Evolutionary conservation across 805 yeast species (phyloP).

Genomic region (Candida arabinofermentans): DNA sequence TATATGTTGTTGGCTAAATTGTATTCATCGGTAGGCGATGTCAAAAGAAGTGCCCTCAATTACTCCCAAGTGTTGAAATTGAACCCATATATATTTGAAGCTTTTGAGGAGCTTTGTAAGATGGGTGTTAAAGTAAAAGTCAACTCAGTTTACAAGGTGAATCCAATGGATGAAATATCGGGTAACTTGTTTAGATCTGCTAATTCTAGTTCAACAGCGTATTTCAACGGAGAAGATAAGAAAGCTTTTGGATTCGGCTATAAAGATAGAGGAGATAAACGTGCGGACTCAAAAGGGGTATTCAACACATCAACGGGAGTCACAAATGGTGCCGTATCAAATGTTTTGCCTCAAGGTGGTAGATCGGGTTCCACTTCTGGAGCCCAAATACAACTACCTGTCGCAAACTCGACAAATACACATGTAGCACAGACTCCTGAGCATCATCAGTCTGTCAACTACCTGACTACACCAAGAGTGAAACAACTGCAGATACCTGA

Average conservation of each 20-base stretch:
- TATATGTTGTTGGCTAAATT: slow-evolving; percentile 69
- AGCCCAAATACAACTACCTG: too few relatives aligned
- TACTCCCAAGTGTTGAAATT: slow-evolving; percentile 65
- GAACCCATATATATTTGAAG: slow-evolving; percentile 85
- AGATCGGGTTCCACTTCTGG: neutral
- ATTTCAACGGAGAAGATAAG: slow-evolving; percentile 6
- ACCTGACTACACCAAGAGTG: slow-evolving; percentile 38
- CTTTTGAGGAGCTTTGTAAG: slow-evolving; percentile 69
- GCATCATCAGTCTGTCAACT: slow-evolving; percentile 11
- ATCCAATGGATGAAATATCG: slow-evolving; percentile 18
- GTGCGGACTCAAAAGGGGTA: slow-evolving; percentile 3
- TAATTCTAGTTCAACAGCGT: slow-evolving; percentile 2
- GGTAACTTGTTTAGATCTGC: slow-evolving; percentile 13
- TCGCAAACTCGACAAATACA: neutral
- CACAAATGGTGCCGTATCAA: neutral
- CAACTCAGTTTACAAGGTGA: slow-evolving; percentile 44
- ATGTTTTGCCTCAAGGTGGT: neutral
- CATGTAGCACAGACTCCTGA: slow-evolving; percentile 26
- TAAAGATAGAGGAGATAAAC: neutral
- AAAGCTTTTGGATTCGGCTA: slow-evolving; percentile 16
- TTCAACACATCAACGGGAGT: slow-evolving; percentile 7
- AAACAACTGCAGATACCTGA: slow-evolving; percentile 34
- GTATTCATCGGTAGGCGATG: slow-evolving; percentile 53
- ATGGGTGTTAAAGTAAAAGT: slow-evolving; percentile 69
- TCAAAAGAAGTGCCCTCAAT: slow-evolving; percentile 59